Evolutionary conservation across 148 eudicot genomes (phyloP).

Genomic region (Cornus suecica): DNA sequence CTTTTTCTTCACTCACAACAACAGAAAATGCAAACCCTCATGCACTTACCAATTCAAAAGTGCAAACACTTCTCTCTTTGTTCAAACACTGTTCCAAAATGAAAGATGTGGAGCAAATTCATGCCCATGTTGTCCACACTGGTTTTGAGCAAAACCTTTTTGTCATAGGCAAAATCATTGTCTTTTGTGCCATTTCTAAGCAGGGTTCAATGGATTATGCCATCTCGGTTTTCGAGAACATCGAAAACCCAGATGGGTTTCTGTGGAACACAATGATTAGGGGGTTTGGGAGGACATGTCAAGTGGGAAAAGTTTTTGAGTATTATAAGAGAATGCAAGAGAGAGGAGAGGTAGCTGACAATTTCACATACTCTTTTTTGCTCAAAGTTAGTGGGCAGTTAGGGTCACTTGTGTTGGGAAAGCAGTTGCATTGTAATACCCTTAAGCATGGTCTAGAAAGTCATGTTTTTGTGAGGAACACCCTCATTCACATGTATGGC

Average conservation of each 20-base stretch:
- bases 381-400: slow-evolving; percentile 29
- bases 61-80: slow-evolving; percentile 19
- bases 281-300: slow-evolving; percentile 27
- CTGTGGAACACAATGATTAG: slow-evolving; percentile 39
- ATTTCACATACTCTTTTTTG: slow-evolving; percentile 31
- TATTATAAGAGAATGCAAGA: slow-evolving; percentile 25
- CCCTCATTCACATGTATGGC: slow-evolving; percentile 51
- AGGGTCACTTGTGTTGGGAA: slow-evolving; percentile 36
- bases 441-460: slow-evolving; percentile 41
- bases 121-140: slow-evolving; percentile 22
- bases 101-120: slow-evolving; percentile 22
- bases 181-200: slow-evolving; percentile 26
- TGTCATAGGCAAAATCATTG: slow-evolving; percentile 28
- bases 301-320: slow-evolving; percentile 13
- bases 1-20: slow-evolving; percentile 4
- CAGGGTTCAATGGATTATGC: slow-evolving; percentile 28
- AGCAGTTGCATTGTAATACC: slow-evolving; percentile 40
- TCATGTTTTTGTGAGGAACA: slow-evolving; percentile 42
- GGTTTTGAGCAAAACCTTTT: slow-evolving; percentile 24
- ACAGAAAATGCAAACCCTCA: background rate
- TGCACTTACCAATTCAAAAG: slow-evolving; percentile 10
- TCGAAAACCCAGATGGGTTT: slow-evolving; percentile 34
- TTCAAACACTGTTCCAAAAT: slow-evolving; percentile 24
- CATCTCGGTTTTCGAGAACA: slow-evolving; percentile 13
- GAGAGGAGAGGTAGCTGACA: slow-evolving; percentile 22